Conservation (phyloP, 1,139 yeast species). For the Geotrichum cucujoidarum region DNA sequence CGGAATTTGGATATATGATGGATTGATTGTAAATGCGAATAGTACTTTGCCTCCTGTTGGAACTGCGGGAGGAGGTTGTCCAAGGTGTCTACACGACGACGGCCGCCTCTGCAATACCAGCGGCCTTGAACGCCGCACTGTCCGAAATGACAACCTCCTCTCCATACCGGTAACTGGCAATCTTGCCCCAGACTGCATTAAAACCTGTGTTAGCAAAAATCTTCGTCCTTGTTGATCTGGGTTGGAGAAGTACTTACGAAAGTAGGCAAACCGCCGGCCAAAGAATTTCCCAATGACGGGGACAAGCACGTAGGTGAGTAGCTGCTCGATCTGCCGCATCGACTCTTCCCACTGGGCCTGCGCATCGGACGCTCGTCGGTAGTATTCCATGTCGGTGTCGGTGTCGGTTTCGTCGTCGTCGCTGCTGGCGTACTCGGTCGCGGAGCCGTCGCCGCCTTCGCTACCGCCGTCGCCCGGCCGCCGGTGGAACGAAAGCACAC, state of each 20-base stretch:
- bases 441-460: background rate
- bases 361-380: constrained; percentile 38
- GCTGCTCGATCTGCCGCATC: constrained; percentile 52
- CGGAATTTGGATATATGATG: background rate
- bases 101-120: constrained; percentile 15
- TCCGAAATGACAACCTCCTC: constrained; percentile 14
- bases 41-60: no score
- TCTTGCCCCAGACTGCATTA: constrained; percentile 17
- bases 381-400: background rate
- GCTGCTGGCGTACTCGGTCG: background rate
- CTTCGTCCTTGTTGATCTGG: background rate
- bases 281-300: constrained; percentile 68
- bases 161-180: constrained; percentile 14
- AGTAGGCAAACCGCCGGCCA: constrained; percentile 59
- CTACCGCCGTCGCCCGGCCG: background rate
- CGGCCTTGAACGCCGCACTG: constrained; percentile 16
- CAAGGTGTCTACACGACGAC: constrained; percentile 6
- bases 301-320: constrained; percentile 54
- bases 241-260: constrained; percentile 26
- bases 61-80: no score
- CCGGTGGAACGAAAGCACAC: background rate
- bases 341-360: constrained; percentile 83
- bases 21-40: no score
- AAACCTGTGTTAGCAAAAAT: background rate
- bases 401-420: constrained; percentile 2